These are phyloP conservation scores for Homolaphlyctis polyrhiza DNA, from an alignment of 371 early-diverging fungal genomes.

Conservation along the genomic window DNA sequence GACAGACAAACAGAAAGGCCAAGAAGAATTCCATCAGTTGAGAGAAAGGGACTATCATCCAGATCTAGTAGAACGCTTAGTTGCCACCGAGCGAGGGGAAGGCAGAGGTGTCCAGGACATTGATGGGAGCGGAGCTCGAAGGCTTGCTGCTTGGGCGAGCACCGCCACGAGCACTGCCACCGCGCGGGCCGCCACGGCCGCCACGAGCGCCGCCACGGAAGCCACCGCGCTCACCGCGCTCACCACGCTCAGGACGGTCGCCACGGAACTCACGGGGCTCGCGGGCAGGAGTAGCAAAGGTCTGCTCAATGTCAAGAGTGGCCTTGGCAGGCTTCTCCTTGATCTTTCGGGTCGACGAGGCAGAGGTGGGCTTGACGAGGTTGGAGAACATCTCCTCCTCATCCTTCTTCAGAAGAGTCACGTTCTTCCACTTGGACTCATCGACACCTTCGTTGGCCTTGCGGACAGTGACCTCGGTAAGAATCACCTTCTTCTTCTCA, in stretches of 20 bases:
- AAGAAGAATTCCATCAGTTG: too few relatives aligned
- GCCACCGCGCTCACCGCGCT: conserved; percentile 15
- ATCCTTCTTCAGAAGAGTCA: conserved; percentile 60
- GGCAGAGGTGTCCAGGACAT: conserved; percentile 64
- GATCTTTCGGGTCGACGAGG: conserved; percentile 5
- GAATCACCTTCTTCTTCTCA: conserved; percentile 52
- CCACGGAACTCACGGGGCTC: conserved; percentile 6
- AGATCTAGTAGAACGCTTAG: conserved; percentile 23
- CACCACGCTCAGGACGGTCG: conserved; percentile 10
- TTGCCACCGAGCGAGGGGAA: conserved; percentile 72
- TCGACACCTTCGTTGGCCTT: conserved; percentile 79
- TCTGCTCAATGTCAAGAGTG: conserved; percentile 52
- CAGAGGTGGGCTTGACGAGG: not conserved
- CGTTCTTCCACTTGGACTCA: conserved; percentile 71
- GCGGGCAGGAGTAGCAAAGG: conserved; percentile 38
- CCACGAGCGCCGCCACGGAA: conserved; percentile 19
- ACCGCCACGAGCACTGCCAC: conserved; percentile 30
- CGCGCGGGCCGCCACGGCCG: conserved; percentile 24
- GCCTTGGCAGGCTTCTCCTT: conserved; percentile 60
- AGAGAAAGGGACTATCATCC: too few relatives aligned
- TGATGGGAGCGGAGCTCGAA: conserved; percentile 30
- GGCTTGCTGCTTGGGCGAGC: conserved; percentile 1
- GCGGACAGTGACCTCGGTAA: conserved; percentile 43
- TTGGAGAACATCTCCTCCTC: conserved; percentile 53
- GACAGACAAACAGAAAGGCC: too few relatives aligned